Percentiles rank a stretch among this genome's conserved stretches.
These are phyloP conservation scores for Tilletia indica DNA, from an alignment of 1,284 basidiomycete genomes.

Conservation along the genomic window DNA sequence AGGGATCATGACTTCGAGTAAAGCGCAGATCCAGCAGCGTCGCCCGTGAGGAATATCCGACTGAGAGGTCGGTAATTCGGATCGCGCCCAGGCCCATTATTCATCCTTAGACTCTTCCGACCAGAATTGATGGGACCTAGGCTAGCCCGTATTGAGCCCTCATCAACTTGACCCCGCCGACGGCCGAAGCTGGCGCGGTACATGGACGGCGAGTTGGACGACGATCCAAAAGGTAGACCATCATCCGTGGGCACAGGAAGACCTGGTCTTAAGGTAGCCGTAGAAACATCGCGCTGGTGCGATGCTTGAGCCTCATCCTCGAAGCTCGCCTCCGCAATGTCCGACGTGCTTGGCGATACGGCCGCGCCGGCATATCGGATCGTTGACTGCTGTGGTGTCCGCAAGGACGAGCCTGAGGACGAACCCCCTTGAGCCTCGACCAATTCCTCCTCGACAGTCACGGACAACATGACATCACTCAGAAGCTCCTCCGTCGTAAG, in stretches of 20 bases:
- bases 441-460: neutral
- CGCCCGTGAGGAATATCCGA: conserved; percentile 13
- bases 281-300: neutral
- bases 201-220: neutral
- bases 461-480: neutral
- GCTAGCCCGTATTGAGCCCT: conserved; percentile 9
- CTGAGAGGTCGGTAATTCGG: neutral
- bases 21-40: conserved; percentile 10
- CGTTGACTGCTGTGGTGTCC: conserved; percentile 1
- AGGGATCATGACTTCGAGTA: conserved; percentile 5
- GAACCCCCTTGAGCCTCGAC: neutral
- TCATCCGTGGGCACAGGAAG: neutral
- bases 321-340: conserved; percentile 16
- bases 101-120: conserved; percentile 9
- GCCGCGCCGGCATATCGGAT: conserved; percentile 4
- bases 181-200: conserved; percentile 10
- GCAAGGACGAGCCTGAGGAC: neutral
- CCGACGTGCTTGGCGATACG: neutral
- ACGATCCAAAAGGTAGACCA: neutral
- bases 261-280: neutral
- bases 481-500: neutral
- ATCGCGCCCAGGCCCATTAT: neutral
- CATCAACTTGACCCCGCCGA: neutral
- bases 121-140: conserved; percentile 8
- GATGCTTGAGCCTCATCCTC: neutral